phyloP scores from a whole-genome alignment of 257 asterid genomes.

The Datura wrightii region DNA sequence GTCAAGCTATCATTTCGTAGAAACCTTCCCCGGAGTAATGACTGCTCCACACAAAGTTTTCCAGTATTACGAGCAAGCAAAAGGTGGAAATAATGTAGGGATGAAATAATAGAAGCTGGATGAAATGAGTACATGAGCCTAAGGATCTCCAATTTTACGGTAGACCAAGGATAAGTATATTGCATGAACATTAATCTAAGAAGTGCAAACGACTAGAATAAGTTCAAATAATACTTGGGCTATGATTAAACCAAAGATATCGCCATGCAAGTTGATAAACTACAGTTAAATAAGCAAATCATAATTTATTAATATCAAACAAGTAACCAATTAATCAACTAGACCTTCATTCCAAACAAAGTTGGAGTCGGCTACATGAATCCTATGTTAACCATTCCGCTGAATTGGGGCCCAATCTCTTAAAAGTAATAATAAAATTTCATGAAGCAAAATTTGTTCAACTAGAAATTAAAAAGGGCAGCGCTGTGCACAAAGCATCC shows the following conservation, averaged over 20 bases:
- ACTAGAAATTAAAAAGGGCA: conserved; percentile 7
- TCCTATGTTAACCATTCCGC: neutral
- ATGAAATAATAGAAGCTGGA: conserved; percentile 14
- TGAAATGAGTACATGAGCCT: neutral
- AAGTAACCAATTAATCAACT: neutral
- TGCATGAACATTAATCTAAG: conserved; percentile 2
- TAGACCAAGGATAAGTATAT: conserved; percentile 1
- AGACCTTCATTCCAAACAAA: neutral
- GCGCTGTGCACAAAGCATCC: neutral
- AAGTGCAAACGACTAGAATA: neutral
- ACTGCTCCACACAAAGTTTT: conserved; percentile 50
- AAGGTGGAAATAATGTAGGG: neutral
- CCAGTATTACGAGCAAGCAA: neutral
- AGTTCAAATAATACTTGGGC: neutral
- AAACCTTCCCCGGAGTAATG: conserved; percentile 83
- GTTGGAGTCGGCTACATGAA: neutral
- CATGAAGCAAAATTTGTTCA: neutral
- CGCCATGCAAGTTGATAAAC: neutral
- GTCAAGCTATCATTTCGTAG: conserved; percentile 56
- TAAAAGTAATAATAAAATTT: neutral
- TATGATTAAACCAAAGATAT: neutral
- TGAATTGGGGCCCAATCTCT: neutral
- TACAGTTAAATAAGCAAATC: neutral
- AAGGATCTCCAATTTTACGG: neutral
- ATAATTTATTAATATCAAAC: conserved; percentile 3